Base-by-base conservation (phyloP, 202 grass and related monocot genomes). In the Zoysia matrella region DNA sequence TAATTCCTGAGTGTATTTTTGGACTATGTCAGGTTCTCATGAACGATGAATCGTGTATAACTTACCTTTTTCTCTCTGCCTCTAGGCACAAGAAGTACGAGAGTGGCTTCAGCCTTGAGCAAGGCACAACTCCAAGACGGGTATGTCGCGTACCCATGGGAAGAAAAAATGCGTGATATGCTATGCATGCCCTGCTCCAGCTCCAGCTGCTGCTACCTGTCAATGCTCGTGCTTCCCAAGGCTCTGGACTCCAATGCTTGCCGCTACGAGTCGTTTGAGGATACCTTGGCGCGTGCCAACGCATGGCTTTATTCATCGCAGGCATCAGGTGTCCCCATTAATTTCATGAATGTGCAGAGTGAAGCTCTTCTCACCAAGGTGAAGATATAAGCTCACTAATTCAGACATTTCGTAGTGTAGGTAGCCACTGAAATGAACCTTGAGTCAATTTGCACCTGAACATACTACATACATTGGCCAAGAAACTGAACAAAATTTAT, bases 361-460 rank as follows among this genome's bases (percentile, higher is more conserved):
- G 95, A 98, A 84, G 90, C 88, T 74, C 82, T 98, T 55, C 92
- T 98, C 53, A 93, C 88, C 49, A 98, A 98, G 92, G 91, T 94
- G 18, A 67, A 70, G 48, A 69, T 41, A 39, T 42, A 76, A 36
- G 39, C 12, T 73, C 54, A 39, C 5, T 15, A 70, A 14, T 74
- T 82, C 67, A n/a, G 56, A 73, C 11, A 2, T 68, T 73, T 57
- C n/a, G 6, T 8, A 11, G 7, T 14, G 52, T 75, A 61, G 49
- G 58, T 7, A 53, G 11, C n/a, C 66, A 72, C 78, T 73, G 54
- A 42, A 78, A 44, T 55, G 42, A 86, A 78, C 12, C 3, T 52
- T 53, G 52, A 67, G 51, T 60, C 84, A 51, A 14, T 42, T 52
- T 73, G 16, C 36, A 72, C 22, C 62, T 75, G 12, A 69, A 16